Evolutionary conservation across 306 rosid genomes (phyloP).

Genomic region (Citrullus mucosospermus): DNA sequence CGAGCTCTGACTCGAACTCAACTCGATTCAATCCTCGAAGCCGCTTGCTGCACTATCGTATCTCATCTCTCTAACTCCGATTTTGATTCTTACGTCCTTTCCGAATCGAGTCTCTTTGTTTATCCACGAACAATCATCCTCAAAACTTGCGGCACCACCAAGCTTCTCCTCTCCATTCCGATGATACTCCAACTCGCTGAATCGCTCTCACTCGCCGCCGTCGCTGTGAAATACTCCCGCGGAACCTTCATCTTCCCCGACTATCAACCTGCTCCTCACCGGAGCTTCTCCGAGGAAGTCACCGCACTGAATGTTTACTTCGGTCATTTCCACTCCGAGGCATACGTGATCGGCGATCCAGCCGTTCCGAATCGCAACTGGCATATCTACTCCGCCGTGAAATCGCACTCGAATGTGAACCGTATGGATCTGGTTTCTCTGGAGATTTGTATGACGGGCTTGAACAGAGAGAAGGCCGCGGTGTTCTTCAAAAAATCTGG

Average conservation of each 20-base stretch:
- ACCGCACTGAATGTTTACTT: conserved; percentile 25
- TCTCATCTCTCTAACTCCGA: conserved; percentile 29
- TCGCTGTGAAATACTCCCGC: conserved; percentile 36
- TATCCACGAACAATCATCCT: conserved; percentile 31
- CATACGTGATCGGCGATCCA: conserved; percentile 34
- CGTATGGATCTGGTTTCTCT: conserved; percentile 2
- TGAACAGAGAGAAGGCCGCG: conserved; percentile 32
- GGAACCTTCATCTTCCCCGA: conserved; percentile 45
- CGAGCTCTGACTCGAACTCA: conserved; percentile 34
- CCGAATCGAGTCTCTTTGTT: conserved; percentile 54
- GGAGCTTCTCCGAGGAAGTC: conserved; percentile 36
- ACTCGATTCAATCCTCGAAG: conserved; percentile 32
- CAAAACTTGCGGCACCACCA: conserved; percentile 58
- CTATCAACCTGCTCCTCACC: conserved; percentile 45
- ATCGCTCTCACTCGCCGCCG: conserved; percentile 24
- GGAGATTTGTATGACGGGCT: conserved; percentile 52
- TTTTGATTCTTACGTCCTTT: conserved; percentile 53
- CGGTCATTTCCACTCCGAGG: conserved; percentile 18
- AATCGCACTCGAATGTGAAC: not conserved
- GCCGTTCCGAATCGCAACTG: conserved; percentile 21
- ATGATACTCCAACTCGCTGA: conserved; percentile 28
- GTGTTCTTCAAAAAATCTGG: conserved; percentile 34
- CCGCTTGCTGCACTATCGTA: conserved; percentile 51
- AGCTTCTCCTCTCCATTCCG: conserved; percentile 30
- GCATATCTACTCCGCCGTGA: conserved; percentile 40